Percentiles rank a stretch among this genome's conserved stretches.
Conservation (phyloP, 1,284 basidiomycete species). For the Fistulina hepatica region DNA sequence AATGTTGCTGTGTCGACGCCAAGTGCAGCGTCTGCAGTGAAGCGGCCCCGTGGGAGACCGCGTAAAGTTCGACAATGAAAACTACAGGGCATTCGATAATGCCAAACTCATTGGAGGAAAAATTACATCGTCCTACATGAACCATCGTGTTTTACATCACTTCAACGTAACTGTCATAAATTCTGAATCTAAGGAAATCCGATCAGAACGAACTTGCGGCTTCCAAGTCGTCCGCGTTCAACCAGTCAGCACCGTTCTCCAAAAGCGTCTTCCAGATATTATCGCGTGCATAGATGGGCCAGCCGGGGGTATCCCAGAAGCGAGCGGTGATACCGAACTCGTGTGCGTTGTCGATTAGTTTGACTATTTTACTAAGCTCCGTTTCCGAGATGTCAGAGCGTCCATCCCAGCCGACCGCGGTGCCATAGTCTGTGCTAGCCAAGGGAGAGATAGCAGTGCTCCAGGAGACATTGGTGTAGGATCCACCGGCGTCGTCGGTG, state of each 20-base stretch:
- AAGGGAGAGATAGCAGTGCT: constrained; percentile 34
- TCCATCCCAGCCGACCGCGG: constrained; percentile 38
- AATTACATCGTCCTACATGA: no score
- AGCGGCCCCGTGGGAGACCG: no score
- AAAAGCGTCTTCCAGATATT: constrained; percentile 34
- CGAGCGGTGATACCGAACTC: constrained; percentile 34
- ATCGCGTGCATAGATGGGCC: constrained; percentile 34
- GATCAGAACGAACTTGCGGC: no score
- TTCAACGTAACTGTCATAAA: no score
- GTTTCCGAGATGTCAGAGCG: constrained; percentile 32
- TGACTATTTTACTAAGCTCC: constrained; percentile 24
- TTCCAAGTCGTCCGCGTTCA: constrained; percentile 43
- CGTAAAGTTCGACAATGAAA: no score
- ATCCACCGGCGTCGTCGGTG: constrained; percentile 8
- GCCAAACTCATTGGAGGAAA: no score
- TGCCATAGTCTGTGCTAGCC: constrained; percentile 40
- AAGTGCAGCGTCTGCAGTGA: no score
- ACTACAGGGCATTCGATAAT: no score
- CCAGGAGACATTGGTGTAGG: constrained; percentile 27
- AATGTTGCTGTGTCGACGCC: no score
- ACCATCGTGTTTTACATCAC: no score
- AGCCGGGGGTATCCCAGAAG: constrained; percentile 44
- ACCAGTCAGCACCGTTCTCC: constrained; percentile 38
- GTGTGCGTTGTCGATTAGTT: constrained; percentile 35
- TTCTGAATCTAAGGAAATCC: no score